Evolutionary conservation across 129 eudicot genomes (phyloP).

Genomic region (Flaveria trinervia): DNA sequence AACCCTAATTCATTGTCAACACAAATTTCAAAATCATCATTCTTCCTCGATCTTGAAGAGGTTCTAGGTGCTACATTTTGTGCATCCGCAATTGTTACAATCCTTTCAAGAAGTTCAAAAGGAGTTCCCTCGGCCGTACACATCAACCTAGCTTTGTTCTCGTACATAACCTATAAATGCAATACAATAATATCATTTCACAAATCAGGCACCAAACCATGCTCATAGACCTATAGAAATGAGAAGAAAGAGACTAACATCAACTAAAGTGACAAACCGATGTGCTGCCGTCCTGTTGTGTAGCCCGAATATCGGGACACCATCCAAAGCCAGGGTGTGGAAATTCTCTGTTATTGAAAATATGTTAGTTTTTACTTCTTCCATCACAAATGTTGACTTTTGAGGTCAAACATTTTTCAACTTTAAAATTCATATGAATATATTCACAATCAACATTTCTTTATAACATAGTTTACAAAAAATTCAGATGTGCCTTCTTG

Average conservation of each 20-base stretch:
- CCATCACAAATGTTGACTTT: neutral
- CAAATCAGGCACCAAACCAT: neutral
- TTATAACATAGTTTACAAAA: neutral
- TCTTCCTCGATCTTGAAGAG: slow-evolving; percentile 80
- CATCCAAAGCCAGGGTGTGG: slow-evolving; percentile 84
- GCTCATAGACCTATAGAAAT: neutral
- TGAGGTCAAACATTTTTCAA: slow-evolving; percentile 15
- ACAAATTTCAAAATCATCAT: slow-evolving; percentile 74
- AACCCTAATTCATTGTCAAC: slow-evolving; percentile 91
- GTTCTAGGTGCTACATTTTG: slow-evolving; percentile 73
- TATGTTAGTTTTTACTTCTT: slow-evolving; percentile 4
- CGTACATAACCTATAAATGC: slow-evolving; percentile 76
- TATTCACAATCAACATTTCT: neutral
- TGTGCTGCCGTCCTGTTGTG: slow-evolving; percentile 89
- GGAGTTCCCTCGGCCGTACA: slow-evolving; percentile 89
- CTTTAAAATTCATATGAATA: neutral
- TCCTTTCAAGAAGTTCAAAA: slow-evolving; percentile 63
- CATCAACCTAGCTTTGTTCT: slow-evolving; percentile 67
- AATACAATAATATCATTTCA: slow-evolving; percentile 2
- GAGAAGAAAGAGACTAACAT: slow-evolving; percentile 63
- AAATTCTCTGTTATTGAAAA: slow-evolving; percentile 54
- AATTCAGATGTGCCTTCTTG: neutral
- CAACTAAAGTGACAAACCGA: slow-evolving; percentile 93
- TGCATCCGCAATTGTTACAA: slow-evolving; percentile 77
- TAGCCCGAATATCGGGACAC: slow-evolving; percentile 79